Evolutionary conservation across 192 early-diverging fungal species (phyloP).

Genomic region (Diversispora eburnea): DNA sequence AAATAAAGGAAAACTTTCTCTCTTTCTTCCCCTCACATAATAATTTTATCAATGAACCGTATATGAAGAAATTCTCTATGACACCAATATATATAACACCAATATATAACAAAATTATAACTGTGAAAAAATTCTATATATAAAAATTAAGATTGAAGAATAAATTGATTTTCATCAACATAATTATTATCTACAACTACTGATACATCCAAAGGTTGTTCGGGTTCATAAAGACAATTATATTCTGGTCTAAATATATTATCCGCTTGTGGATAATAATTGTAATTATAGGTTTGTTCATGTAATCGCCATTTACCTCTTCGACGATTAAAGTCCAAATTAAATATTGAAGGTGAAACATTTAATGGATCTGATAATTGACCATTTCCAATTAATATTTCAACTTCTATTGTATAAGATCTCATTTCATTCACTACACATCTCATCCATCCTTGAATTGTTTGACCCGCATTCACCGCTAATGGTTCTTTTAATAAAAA

Average conservation of each 20-base stretch:
- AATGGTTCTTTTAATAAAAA: constrained; percentile 91
- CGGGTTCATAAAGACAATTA: constrained; percentile 55
- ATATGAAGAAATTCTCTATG: too few species aligned
- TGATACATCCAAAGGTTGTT: constrained; percentile 29
- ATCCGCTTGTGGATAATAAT: constrained; percentile 50
- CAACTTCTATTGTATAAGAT: constrained; percentile 81
- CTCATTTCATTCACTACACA: constrained; percentile 87
- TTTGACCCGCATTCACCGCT: constrained; percentile 89
- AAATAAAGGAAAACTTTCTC: too few species aligned
- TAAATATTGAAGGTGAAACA: constrained; percentile 40
- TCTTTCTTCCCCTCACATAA: too few species aligned
- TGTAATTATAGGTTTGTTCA: constrained; percentile 86
- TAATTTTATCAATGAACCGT: too few species aligned
- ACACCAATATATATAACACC: too few species aligned
- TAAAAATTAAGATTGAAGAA: not conserved
- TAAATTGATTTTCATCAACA: constrained; percentile 18
- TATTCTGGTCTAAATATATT: constrained; percentile 53
- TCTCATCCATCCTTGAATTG: constrained; percentile 78
- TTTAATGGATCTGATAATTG: constrained; percentile 48
- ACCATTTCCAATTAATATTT: constrained; percentile 52
- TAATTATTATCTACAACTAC: constrained; percentile 16
- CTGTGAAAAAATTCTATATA: not conserved
- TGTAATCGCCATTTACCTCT: constrained; percentile 84
- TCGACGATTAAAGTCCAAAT: constrained; percentile 47
- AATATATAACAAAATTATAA: not conserved